Evolutionary conservation across 1,284 basidiomycete genomes (phyloP), one percentile per base, ranked within the genome.

Genomic region (Ganoderma lingzhi): DNA sequence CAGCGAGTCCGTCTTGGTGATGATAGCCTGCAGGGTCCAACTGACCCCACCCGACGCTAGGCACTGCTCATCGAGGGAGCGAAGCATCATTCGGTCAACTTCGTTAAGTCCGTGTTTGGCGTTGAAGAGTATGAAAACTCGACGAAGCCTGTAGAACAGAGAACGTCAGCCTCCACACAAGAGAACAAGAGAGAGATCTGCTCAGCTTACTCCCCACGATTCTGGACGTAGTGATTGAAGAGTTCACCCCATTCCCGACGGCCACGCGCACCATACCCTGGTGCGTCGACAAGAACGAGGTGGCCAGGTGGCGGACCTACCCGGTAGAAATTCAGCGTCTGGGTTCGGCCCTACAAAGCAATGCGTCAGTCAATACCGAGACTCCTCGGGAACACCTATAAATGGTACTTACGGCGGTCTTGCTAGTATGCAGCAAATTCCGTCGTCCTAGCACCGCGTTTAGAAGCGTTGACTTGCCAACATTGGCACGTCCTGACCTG

Each of bases 221-320:
- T 86, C 62, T 83, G 76, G 19, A 93, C 72, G 76, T 93, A 94
- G 59, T 87, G 79, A 65, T 91, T 83, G 78, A 93, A 92, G 2
- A 93, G 73, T 44, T 81, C 75, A 0, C 93, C 92, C 92, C 92
- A 94, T 79, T 93, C 90, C 35, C 85, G 84, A 59, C 91, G 84
- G 12, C 93, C 92, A 65, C 91, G 84, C n/a, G 83, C 78, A 60
- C 93, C 93, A 76, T 94, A 94, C 8, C 93, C 93, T 4, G 93
- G 93, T 10, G 93, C 86, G 73, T 94, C 93, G 6, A 94, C 92
- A 2, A 94, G 80, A 28, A 93, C 76, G 35, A 92, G 82, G 44
- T 87, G 84, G 42, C 87, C 87, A 14, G 86, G 86, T 17, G 82
- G 79, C 6, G 81, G 73, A 3, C 90, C 90, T 28, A 93, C 86